These are phyloP conservation scores for Bolboschoenus planiculmis DNA, from an alignment of 176 grass and related monocot species.

Conservation along the genomic window DNA sequence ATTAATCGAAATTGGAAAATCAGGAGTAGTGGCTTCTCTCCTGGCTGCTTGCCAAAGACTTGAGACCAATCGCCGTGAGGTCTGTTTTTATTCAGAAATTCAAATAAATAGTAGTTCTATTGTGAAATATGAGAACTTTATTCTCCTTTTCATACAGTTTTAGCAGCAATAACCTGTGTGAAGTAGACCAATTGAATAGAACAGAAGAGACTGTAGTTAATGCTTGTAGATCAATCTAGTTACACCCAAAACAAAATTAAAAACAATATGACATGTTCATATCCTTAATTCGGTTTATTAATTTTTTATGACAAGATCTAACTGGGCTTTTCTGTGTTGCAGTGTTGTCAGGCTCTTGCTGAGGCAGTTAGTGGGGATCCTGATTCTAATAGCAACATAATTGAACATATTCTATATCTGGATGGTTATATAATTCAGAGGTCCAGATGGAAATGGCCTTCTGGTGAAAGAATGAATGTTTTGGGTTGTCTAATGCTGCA, in stretches of 20 bases:
- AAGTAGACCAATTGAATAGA: background rate
- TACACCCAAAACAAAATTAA: background rate
- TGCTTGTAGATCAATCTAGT: background rate
- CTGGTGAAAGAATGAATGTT: conserved; percentile 62
- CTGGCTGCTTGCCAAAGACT: conserved; percentile 68
- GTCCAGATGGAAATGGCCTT: conserved; percentile 67
- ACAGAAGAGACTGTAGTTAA: background rate
- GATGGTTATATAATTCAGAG: conserved; percentile 50
- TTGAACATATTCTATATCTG: conserved; percentile 71
- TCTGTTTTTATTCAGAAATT: conserved; percentile 20
- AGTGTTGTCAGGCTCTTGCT: conserved; percentile 69
- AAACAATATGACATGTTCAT: background rate
- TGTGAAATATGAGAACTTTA: background rate
- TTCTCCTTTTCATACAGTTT: background rate
- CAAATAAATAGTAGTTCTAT: conserved; percentile 15
- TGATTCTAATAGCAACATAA: conserved; percentile 42
- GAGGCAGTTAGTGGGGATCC: conserved; percentile 43
- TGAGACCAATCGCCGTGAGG: conserved; percentile 62
- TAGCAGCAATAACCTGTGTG: background rate
- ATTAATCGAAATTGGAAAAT: conserved; percentile 68
- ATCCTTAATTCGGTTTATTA: background rate
- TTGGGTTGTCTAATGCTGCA: conserved; percentile 92
- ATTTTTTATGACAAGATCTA: conserved; percentile 7
- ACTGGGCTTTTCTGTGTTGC: conserved; percentile 29
- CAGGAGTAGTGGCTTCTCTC: conserved; percentile 76